Evolutionary conservation across 805 yeast species (phyloP).

Genomic region (Kuraishia ogatae): DNA sequence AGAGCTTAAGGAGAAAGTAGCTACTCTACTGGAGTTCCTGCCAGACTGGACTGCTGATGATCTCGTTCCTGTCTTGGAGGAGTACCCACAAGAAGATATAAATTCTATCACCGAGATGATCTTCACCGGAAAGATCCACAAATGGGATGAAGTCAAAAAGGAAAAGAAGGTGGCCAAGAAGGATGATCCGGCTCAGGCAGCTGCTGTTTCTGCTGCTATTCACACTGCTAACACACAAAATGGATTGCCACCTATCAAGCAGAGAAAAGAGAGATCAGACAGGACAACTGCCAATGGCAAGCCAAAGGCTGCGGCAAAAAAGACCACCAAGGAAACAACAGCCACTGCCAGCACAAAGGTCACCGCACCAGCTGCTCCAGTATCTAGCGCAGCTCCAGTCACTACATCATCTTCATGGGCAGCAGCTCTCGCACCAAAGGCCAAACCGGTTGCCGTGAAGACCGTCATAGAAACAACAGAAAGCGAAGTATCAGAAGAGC

Average conservation of each 20-base stretch:
- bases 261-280: slow-evolving; percentile 1
- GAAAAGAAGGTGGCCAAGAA: slow-evolving; percentile 32
- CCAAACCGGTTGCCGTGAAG: slow-evolving; percentile 8
- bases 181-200: slow-evolving; percentile 4
- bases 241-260: not conserved
- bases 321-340: slow-evolving; percentile 3
- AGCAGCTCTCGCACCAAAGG: slow-evolving; percentile 19
- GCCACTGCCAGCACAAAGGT: slow-evolving; percentile 17
- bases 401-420: slow-evolving; percentile 20
- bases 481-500: not conserved
- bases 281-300: slow-evolving; percentile 1
- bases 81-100: slow-evolving; percentile 55
- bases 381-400: slow-evolving; percentile 3
- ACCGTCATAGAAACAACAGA: not conserved
- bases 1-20: slow-evolving; percentile 25
- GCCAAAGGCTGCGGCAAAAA: slow-evolving; percentile 3
- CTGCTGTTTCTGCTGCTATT: slow-evolving; percentile 4
- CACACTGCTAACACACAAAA: slow-evolving; percentile 1
- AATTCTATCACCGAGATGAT: slow-evolving; percentile 81
- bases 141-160: slow-evolving; percentile 85
- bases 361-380: slow-evolving; percentile 4
- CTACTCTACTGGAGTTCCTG: slow-evolving; percentile 72
- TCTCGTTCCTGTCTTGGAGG: slow-evolving; percentile 64
- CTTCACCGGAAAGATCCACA: slow-evolving; percentile 80
- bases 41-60: slow-evolving; percentile 94